Evolutionary conservation across 257 asterid species (phyloP), one percentile per base, ranked within the genome.

Genomic region (Linaria vulgaris): DNA sequence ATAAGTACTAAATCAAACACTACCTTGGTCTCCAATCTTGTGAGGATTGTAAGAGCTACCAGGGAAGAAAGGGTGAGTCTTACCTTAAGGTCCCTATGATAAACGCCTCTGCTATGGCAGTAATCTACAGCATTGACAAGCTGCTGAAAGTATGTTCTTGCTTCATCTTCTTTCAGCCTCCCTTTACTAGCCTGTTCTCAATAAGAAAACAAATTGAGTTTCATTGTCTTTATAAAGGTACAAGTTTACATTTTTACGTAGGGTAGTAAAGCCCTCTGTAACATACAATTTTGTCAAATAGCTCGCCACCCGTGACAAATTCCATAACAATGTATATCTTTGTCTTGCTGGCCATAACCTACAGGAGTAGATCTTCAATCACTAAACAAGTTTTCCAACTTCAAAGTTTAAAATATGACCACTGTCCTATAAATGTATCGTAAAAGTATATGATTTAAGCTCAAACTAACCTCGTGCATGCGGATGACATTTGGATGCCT

Each of bases 261-360:
- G 64, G 59, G 34, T 31, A 50, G n/a, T 22, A 10, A 63, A 38
- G 20, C 9, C 45, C 2, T 24, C 73, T 3, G 50, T 17, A 50
- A 64, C 79, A 71, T 83, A 86, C 95, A 69, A 86, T 86, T 74
- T 81, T 86, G 80, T 79, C 88, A 53, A 81, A 86, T 59, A 83
- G 88, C 76, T 83, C 95, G 48, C 95, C 95, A 45, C 91, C 95
- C 2, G 83, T 86, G 72, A 86, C 83, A 59, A 83, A 86, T 69
- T 86, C 95, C 71, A 86, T 71, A 15, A 83, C 86, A 54, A 86
- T 83, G 58, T 83, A 86, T 73, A 86, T 86, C 82, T 86, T 86
- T n/a, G 81, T 73, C 83, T 78, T 86, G 85, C 88, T 86, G 59
- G 91, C 91, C 95, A 86, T 80, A 43, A 86, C 90, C 95, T 85